Percentiles rank a stretch among this genome's conserved stretches.
phyloP scores from a whole-genome alignment of 192 early-diverging fungal genomes.

The Glomus cerebriforme region DNA sequence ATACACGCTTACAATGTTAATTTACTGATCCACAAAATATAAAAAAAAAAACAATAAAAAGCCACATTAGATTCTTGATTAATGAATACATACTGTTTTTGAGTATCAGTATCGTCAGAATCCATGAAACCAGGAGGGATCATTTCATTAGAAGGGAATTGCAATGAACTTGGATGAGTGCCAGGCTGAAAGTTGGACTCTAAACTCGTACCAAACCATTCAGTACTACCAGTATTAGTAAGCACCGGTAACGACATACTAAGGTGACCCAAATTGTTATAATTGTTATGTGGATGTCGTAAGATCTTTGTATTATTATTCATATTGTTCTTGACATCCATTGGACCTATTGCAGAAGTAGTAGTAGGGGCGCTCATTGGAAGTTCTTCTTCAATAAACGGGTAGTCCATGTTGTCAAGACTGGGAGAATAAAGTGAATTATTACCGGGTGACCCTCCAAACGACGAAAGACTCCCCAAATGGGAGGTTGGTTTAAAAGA shows the following conservation, averaged over 20 bases:
- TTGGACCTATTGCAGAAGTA: background rate
- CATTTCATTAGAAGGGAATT: background rate
- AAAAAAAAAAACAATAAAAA: background rate
- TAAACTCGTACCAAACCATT: background rate
- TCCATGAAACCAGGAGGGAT: background rate
- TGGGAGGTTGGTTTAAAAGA: slow-evolving; percentile 26
- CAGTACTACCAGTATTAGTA: background rate
- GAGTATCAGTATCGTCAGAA: background rate
- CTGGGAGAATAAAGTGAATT: slow-evolving; percentile 40
- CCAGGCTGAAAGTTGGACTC: background rate
- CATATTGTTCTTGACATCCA: slow-evolving; percentile 2
- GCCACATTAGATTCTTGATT: too few relatives aligned
- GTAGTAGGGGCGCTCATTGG: slow-evolving; percentile 34
- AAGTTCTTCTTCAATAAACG: slow-evolving; percentile 41
- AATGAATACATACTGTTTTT: slow-evolving; percentile 30
- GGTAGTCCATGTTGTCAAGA: slow-evolving; percentile 38
- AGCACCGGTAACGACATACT: slow-evolving; percentile 6
- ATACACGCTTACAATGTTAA: background rate
- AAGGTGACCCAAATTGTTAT: background rate
- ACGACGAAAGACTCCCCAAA: slow-evolving; percentile 25
- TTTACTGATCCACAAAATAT: background rate
- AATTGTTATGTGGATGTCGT: background rate
- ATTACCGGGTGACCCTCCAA: slow-evolving; percentile 43
- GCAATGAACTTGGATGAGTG: background rate
- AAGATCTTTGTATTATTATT: slow-evolving; percentile 1